phyloP scores from a whole-genome alignment of 495 filamentous ascomycete genomes.

The Penicillium desertorum region DNA sequence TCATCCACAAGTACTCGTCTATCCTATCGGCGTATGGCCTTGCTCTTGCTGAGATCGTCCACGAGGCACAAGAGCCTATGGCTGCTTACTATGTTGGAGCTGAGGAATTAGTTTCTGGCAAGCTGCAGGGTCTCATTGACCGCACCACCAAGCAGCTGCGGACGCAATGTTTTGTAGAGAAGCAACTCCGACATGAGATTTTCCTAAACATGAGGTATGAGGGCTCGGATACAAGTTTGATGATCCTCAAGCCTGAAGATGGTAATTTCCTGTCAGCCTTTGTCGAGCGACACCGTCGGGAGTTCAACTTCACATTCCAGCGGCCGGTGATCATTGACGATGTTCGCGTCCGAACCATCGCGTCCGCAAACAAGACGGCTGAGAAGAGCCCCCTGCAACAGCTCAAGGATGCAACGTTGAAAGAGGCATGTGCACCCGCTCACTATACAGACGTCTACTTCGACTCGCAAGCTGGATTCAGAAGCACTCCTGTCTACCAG shows the following conservation, averaged over 20 bases:
- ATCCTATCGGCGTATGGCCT: constrained; percentile 55
- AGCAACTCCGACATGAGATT: constrained; percentile 33
- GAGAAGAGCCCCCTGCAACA: constrained; percentile 44
- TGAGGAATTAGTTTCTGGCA: too few relatives aligned
- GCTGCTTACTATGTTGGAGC: constrained; percentile 19
- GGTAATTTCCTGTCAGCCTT: constrained; percentile 42
- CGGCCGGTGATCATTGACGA: constrained; percentile 52
- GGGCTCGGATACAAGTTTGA: constrained; percentile 53
- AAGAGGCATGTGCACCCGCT: too few relatives aligned
- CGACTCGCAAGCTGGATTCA: too few relatives aligned
- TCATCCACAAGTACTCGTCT: constrained; percentile 54
- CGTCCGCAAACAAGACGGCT: constrained; percentile 39
- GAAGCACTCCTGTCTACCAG: too few relatives aligned
- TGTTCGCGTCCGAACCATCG: constrained; percentile 50
- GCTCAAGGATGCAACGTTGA: constrained; percentile 58
- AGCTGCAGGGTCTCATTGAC: neutral
- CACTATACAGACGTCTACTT: too few relatives aligned
- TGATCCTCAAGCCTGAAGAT: constrained; percentile 47
- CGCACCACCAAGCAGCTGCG: constrained; percentile 41
- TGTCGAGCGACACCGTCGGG: constrained; percentile 41
- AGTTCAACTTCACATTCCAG: constrained; percentile 54
- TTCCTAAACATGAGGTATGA: constrained; percentile 56
- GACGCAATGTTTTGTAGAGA: too few relatives aligned
- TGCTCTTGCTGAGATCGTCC: constrained; percentile 52
- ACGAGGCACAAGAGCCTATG: constrained; percentile 51